phyloP scores from a whole-genome alignment of 768 basidiomycete species.

The Artomyces pyxidatus region DNA sequence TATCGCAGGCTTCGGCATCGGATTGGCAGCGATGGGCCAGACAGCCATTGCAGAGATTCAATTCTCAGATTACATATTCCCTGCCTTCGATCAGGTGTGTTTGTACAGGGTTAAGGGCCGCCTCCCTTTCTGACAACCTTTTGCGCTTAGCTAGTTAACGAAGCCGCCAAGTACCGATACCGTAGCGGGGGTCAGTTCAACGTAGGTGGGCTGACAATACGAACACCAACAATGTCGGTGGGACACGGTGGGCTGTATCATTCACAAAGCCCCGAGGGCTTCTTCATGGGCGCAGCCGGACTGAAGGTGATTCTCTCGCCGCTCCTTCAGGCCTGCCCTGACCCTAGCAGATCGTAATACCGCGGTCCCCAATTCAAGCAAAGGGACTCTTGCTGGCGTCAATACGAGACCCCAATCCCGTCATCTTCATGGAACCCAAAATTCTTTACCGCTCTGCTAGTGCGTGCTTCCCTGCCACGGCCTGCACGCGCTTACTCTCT shows the following conservation, averaged over 20 bases:
- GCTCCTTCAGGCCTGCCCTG: background rate
- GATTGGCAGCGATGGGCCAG: conserved; percentile 87
- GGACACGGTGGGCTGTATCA: conserved; percentile 88
- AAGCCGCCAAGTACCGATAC: conserved; percentile 90
- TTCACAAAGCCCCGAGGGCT: conserved; percentile 92
- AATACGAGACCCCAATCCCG: conserved; percentile 89
- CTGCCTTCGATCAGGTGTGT: conserved; percentile 86
- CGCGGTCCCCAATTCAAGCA: conserved; percentile 91
- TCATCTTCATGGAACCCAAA: conserved; percentile 94
- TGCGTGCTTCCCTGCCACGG: conserved; percentile 17
- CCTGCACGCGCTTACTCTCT: conserved; percentile 2
- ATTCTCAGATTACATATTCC: conserved; percentile 86
- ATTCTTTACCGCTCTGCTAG: conserved; percentile 86
- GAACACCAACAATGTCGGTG: conserved; percentile 89
- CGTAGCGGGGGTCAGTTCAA: conserved; percentile 81
- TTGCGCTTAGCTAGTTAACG: conserved; percentile 69
- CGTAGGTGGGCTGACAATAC: conserved; percentile 75
- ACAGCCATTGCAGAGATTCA: conserved; percentile 93
- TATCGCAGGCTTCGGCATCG: conserved; percentile 92
- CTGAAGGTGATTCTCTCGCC: conserved; percentile 53
- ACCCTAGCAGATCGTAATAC: conserved; percentile 60
- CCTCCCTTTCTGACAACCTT: background rate
- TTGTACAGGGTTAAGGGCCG: background rate
- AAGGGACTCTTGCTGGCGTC: conserved; percentile 83
- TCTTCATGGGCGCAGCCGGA: conserved; percentile 86